Base-by-base conservation (phyloP, 495 filamentous ascomycete genomes). In the Penicillium canescens region DNA sequence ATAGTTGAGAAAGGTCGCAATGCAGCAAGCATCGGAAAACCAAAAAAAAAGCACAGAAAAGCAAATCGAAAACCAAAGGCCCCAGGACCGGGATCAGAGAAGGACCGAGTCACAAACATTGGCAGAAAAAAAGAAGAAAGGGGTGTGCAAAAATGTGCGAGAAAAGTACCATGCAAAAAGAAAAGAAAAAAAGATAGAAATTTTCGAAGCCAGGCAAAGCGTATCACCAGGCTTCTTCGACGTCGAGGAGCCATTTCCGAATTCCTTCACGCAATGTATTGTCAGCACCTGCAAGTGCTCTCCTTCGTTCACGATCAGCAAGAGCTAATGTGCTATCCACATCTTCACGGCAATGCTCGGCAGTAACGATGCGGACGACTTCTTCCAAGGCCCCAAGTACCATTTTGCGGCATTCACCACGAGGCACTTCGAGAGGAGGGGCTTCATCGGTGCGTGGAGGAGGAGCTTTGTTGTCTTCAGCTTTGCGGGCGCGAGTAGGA, bases 221-320 rank as follows among this genome's bases (percentile, higher is more conserved):
- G 10, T 12, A 55, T 63, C 62, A 78, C 67, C 73, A 75, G 44
- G 69, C 66, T 54, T 79, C 73, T 56, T 86, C 83, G 7, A 84
- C 81, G 58, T 81, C 78, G 40, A 72, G 66, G 54, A 88, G 75
- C 86, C 86, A 89, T 61, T 73, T 78, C 36, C 83, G 75, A 41
- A 89, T 80, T 6, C 84, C 86, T 54, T 89, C 83, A 44, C 83
- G 74, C 45, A 89, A 59, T 8, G 82, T 81, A 56, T 82, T 85
- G 44, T 86, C 83, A 9, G 68, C 67, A 16, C 74, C 74, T 7
- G 55, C 62, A 42, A 67, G 53, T 16, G 65, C 54, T 46, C 70
- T 69, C 54, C 63, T 65, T 14, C 72, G 68, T 52, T 77, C 73
- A 50, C 69, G 55, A 31, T 72, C 74, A 23, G 63, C 68, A 24